Evolutionary conservation across 1,139 yeast species (phyloP).

Genomic region (Hansenula anomala): DNA sequence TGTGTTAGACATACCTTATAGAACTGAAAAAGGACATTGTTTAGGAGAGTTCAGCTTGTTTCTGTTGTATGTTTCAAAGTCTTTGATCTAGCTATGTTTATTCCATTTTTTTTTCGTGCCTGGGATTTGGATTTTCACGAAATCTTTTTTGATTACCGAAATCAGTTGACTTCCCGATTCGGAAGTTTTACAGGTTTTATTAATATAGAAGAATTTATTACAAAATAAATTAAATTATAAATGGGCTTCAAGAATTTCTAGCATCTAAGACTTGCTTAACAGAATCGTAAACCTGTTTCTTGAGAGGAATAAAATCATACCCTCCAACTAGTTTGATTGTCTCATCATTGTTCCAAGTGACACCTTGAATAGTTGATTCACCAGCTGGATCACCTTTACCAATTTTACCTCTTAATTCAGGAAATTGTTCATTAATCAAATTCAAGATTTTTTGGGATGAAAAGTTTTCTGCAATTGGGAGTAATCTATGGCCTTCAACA

Average conservation of each 20-base stretch:
- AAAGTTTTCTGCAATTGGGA: constrained; percentile 13
- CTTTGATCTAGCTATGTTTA: neutral
- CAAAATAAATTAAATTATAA: no score
- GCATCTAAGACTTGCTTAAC: constrained; percentile 38
- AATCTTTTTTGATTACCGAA: neutral
- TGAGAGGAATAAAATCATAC: constrained; percentile 30
- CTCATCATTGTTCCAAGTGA: constrained; percentile 29
- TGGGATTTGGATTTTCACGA: neutral
- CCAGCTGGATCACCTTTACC: constrained; percentile 34
- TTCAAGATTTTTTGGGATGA: constrained; percentile 28
- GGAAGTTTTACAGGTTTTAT: constrained; percentile 2
- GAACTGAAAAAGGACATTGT: constrained; percentile 15
- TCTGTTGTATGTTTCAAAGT: neutral
- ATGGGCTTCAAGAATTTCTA: no score
- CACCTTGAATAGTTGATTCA: constrained; percentile 19
- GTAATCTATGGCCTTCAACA: constrained; percentile 32
- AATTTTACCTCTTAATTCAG: constrained; percentile 32
- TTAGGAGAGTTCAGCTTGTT: no score
- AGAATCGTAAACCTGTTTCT: constrained; percentile 36
- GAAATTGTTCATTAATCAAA: constrained; percentile 26
- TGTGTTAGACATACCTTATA: constrained; percentile 8
- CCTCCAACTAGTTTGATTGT: constrained; percentile 34
- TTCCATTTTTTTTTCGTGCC: neutral
- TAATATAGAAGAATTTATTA: no score
- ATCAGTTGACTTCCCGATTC: neutral